A percentile compares a stretch with the other conserved stretches of the same genome.
Conservation (phyloP, 306 rosid species). For the Fragaria nilgerrensis region DNA sequence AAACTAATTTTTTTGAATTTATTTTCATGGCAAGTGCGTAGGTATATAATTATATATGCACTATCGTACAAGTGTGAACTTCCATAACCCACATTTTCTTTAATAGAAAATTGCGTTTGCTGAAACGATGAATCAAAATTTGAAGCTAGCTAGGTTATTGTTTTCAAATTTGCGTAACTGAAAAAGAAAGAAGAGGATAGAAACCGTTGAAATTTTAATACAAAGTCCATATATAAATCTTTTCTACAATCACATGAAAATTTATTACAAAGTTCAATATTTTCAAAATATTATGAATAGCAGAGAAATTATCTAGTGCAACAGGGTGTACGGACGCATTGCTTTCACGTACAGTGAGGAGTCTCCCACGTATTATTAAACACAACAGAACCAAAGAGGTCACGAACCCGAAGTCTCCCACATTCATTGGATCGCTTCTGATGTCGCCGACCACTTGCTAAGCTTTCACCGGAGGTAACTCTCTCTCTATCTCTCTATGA, state of each 20-base stretch:
- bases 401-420: slow-evolving; percentile 14
- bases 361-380: slow-evolving; percentile 9
- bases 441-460: slow-evolving; percentile 40
- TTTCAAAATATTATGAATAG: neutral
- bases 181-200: too few species aligned
- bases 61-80: too few species aligned
- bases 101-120: too few species aligned
- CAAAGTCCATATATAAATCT: neutral
- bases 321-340: neutral
- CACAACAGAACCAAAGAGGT: slow-evolving; percentile 15
- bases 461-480: slow-evolving; percentile 18
- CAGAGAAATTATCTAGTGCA: slow-evolving; percentile 1
- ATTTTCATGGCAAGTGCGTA: too few species aligned
- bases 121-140: too few species aligned
- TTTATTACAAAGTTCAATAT: too few species aligned
- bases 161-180: too few species aligned
- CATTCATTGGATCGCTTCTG: slow-evolving; percentile 32
- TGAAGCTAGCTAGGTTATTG: too few species aligned
- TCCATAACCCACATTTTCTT: too few species aligned
- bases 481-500: slow-evolving; percentile 14
- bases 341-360: neutral
- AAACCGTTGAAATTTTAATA: neutral
- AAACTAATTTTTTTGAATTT: too few species aligned
- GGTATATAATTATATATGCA: too few species aligned
- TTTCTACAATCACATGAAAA: neutral